Percentiles rank a stretch among this genome's conserved stretches.
Conservation (phyloP, 2,329 filamentous ascomycete species). For the Aphanocladium album region DNA sequence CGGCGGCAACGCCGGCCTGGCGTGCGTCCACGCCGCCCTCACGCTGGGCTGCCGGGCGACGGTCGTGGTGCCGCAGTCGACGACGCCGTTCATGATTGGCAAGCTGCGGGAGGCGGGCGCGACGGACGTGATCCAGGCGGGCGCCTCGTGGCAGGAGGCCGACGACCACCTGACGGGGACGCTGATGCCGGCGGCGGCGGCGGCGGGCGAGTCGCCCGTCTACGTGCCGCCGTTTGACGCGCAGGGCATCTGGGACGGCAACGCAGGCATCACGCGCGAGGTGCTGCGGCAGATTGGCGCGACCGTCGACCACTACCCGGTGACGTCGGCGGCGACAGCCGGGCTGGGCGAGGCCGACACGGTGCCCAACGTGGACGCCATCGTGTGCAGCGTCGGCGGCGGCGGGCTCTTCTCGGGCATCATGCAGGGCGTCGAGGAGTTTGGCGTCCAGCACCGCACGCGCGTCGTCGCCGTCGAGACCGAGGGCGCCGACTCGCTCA, state of each 20-base stretch:
- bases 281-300: constrained; percentile 30
- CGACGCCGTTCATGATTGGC: constrained; percentile 60
- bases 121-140: constrained; percentile 57
- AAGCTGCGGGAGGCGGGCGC: constrained; percentile 62
- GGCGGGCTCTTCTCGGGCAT: constrained; percentile 75
- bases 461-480: constrained; percentile 68
- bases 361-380: constrained; percentile 47
- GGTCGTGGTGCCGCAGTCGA: constrained; percentile 64
- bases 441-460: constrained; percentile 24
- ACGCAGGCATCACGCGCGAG: constrained; percentile 50
- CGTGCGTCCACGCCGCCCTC: constrained; percentile 66
- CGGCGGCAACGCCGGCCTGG: constrained; percentile 76
- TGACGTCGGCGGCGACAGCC: constrained; percentile 58
- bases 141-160: constrained; percentile 63
- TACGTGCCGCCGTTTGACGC: constrained; percentile 66
- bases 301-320: constrained; percentile 19
- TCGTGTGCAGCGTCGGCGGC: constrained; percentile 75
- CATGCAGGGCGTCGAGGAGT: constrained; percentile 52
- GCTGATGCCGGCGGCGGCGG: constrained; percentile 32
- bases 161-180: constrained; percentile 58
- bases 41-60: constrained; percentile 59
- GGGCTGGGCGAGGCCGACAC: constrained; percentile 56
- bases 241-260: constrained; percentile 61
- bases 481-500: constrained; percentile 61
- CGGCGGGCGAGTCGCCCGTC: constrained; percentile 37